Evolutionary conservation across 2,329 filamentous ascomycete species (phyloP), one percentile per base, ranked within the genome.

Genomic region (Fusarium mangiferae): DNA sequence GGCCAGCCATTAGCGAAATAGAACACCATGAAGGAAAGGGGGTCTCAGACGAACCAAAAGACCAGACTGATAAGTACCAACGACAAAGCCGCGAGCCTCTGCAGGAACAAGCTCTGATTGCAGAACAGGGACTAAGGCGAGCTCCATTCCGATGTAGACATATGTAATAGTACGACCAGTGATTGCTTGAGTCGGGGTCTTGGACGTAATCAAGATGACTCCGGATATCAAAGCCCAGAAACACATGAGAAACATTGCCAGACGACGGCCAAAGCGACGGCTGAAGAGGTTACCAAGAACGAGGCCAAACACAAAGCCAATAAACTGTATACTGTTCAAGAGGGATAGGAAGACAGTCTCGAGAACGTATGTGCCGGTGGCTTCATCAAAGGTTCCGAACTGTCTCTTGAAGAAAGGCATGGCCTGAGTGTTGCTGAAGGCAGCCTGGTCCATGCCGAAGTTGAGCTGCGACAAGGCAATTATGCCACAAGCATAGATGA

Each of bases 401-500:
- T 81, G 76, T 45, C 64, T 70, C 12, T 74, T 75, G 64, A 83
- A 85, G 26, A 81, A 70, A 24, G 77, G 74, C 83, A 84, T 84
- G 26, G 83, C 79, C 68, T 84, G 82, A 1, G 80, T 82, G 5
- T 80, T 81, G 14, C 79, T 75, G 72, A 83, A 82, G 14, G 77
- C 82, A 51, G 79, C 74, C 48, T 82, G 81, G 67, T 84, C 83
- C 48, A 84, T 82, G 59, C 82, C 82, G 78, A 83, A 84, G 72
- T 84, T 84, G 71, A 84, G 78, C 24, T 78, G 77, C 3, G 81
- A 83, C 4, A 84, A 44, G 41, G 80, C 78, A 49, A 83, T 77
- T 35, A 84, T 61, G 20, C 60, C 26, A 9, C 73, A 71, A 6
- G 76, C 66, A 42, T 71, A 67, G 26, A 71, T 41, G 42, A 79